Evolutionary conservation across 2,329 filamentous ascomycete species (phyloP).

Genomic region (Trichophyton verrucosum): DNA sequence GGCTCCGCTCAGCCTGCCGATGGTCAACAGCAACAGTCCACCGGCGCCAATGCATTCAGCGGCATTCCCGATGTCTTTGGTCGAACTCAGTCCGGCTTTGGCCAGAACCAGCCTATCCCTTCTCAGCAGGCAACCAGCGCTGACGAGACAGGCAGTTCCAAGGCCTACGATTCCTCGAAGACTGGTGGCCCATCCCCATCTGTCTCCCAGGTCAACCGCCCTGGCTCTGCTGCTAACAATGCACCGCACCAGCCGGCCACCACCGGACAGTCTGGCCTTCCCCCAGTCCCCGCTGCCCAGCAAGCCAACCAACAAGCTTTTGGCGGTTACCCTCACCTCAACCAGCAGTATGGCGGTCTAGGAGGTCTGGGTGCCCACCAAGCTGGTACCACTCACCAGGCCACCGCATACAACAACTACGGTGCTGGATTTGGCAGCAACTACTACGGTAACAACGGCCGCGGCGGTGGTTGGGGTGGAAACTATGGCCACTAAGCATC

Average conservation of each 20-base stretch:
- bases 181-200: constrained; percentile 48
- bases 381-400: constrained; percentile 28
- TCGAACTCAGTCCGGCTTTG: constrained; percentile 46
- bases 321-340: constrained; percentile 44
- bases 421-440: constrained; percentile 29
- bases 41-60: constrained; percentile 39
- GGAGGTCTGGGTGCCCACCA: constrained; percentile 30
- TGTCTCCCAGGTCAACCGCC: constrained; percentile 50
- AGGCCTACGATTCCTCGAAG: constrained; percentile 47
- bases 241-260: constrained; percentile 38
- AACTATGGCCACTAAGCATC: constrained; percentile 34
- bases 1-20: constrained; percentile 46
- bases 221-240: constrained; percentile 51
- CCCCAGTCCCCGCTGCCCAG: constrained; percentile 43
- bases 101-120: constrained; percentile 41
- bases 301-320: constrained; percentile 42
- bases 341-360: constrained; percentile 39
- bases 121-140: constrained; percentile 36
- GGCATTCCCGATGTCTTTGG: constrained; percentile 49
- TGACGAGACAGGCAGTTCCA: constrained; percentile 40
- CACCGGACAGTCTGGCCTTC: constrained; percentile 37
- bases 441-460: constrained; percentile 33
- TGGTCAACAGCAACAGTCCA: constrained; percentile 37
- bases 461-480: constrained; percentile 34
- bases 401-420: constrained; percentile 32